Conservation (phyloP, 108 stramenopile species). For the Skeletonema tropicum region DNA sequence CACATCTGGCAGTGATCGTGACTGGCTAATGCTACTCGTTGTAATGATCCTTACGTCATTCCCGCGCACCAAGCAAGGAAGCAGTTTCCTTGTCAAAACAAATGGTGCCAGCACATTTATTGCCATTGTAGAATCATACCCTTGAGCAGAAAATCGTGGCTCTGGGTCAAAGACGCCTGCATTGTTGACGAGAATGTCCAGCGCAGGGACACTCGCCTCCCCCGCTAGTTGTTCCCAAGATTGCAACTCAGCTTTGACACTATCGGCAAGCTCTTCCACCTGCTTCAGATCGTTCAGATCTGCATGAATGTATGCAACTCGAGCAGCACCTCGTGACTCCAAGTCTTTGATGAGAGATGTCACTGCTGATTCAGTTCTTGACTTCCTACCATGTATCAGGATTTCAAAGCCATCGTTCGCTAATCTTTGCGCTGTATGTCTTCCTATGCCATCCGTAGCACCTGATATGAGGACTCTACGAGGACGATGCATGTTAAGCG, state of each 20-base stretch:
- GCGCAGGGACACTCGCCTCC: slow-evolving; percentile 1
- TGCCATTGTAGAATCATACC: slow-evolving; percentile 73
- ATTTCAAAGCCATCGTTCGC: slow-evolving; percentile 35
- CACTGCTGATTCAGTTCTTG: slow-evolving; percentile 12
- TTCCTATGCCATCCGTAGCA: slow-evolving; percentile 50
- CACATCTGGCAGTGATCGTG: slow-evolving; percentile 51
- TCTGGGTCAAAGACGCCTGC: slow-evolving; percentile 78
- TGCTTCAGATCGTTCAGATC: slow-evolving; percentile 46
- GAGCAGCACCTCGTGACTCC: slow-evolving; percentile 28
- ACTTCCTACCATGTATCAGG: slow-evolving; percentile 40
- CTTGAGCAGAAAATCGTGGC: slow-evolving; percentile 49
- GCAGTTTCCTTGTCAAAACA: slow-evolving; percentile 70
- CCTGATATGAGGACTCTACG: slow-evolving; percentile 51
- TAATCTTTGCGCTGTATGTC: slow-evolving; percentile 36
- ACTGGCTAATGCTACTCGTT: slow-evolving; percentile 71
- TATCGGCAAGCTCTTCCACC: slow-evolving; percentile 31
- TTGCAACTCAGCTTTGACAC: slow-evolving; percentile 20
- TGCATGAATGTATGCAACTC: slow-evolving; percentile 40
- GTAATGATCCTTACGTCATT: slow-evolving; percentile 62
- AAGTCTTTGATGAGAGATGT: slow-evolving; percentile 30
- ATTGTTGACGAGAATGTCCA: slow-evolving; percentile 87
- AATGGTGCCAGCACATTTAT: slow-evolving; percentile 93
- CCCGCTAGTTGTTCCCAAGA: slow-evolving; percentile 2
- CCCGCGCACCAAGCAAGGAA: slow-evolving; percentile 58
- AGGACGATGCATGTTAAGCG: slow-evolving; percentile 6